Evolutionary conservation across 805 yeast species (phyloP), one percentile per base, ranked within the genome.

Genomic region (Metschnikowia lochheadii): DNA sequence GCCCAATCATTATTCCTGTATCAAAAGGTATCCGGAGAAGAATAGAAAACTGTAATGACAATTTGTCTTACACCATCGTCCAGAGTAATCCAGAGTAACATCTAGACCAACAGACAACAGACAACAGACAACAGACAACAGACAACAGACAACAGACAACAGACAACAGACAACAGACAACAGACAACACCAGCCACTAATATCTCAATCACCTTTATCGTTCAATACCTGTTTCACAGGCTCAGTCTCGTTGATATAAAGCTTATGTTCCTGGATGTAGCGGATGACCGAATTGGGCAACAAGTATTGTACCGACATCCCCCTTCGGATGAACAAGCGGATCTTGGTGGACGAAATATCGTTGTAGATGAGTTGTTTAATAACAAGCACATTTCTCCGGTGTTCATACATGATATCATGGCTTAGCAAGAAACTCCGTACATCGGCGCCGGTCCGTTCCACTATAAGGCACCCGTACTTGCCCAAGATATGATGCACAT

Each of bases 401-500:
- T 94, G 97, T 70, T 92, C 96, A 67, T 91, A 94, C 97, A 94
- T 90, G 62, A 94, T 87, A 66, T 94, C 99, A 70, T 94, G 99
- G 47, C 94, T 83, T 54, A 94, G 75, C 62, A 94, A 71, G 76
- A 94, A 94, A 36, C 90, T 83, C 62, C 99, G 80, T 47, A 94
- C 99, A 69, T 94, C 99, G 8, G 94, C 78, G 5, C 99, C 99
- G 0, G 99, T 92, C 59, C 99, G 79, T 73, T 94, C 99, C 20
- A 94, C 97, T 45, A 94, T 94, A 55, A 94, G 73, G 72, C 99
- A 94, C 2, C 99, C 99, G 68, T 94, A 94, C 54, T 87, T 85
- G 26, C 99, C 99, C 58, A 94, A 76, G 43, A 94, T 94, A 66
- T 94, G 99, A 62, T 90, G 96, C 61, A 94, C 76, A 68, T 94